These are phyloP conservation scores for Cladosporium halotolerans DNA, from an alignment of 2,329 filamentous ascomycete genomes.

Conservation along the genomic window DNA sequence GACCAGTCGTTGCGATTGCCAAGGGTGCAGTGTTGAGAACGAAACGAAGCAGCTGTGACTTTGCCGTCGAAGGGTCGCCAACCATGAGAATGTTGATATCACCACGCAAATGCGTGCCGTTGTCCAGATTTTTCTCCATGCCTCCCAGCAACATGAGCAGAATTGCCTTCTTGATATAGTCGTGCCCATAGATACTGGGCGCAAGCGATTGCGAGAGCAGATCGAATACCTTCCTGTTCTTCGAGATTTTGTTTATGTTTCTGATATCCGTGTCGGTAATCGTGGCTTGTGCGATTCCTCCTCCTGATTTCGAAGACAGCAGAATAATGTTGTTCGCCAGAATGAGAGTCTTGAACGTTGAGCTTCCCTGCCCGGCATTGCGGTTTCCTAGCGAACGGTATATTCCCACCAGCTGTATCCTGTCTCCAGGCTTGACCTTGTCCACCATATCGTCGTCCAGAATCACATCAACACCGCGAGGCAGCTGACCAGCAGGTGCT, in stretches of 20 bases:
- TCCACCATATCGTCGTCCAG: conserved; percentile 96
- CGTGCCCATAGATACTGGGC: conserved; percentile 93
- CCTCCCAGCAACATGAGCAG: conserved; percentile 90
- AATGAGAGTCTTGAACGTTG: conserved; percentile 89
- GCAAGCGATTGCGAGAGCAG: conserved; percentile 89
- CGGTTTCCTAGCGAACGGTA: conserved; percentile 91
- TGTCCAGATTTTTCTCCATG: conserved; percentile 97
- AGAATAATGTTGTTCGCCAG: conserved; percentile 93
- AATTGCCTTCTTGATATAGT: conserved; percentile 97
- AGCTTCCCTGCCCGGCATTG: conserved; percentile 83
- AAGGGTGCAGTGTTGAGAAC: conserved; percentile 94
- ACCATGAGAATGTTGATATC: conserved; percentile 99
- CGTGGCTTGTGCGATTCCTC: conserved; percentile 80
- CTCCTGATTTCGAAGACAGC: conserved; percentile 90
- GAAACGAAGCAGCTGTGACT: conserved; percentile 95
- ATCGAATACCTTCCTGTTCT: conserved; percentile 90
- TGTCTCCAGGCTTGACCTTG: conserved; percentile 87
- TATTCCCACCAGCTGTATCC: conserved; percentile 94
- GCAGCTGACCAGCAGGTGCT: conserved; percentile 89
- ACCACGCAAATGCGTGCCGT: conserved; percentile 93
- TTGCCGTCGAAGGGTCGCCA: conserved; percentile 94
- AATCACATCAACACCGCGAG: conserved; percentile 91
- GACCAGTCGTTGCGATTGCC: conserved; percentile 93
- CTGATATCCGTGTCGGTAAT: conserved; percentile 97
- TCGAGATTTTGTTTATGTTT: conserved; percentile 96